Percentiles rank a stretch among this genome's conserved stretches.
These are phyloP conservation scores for Ganoderma meredithae DNA, from an alignment of 1,284 basidiomycete genomes.

Conservation along the genomic window DNA sequence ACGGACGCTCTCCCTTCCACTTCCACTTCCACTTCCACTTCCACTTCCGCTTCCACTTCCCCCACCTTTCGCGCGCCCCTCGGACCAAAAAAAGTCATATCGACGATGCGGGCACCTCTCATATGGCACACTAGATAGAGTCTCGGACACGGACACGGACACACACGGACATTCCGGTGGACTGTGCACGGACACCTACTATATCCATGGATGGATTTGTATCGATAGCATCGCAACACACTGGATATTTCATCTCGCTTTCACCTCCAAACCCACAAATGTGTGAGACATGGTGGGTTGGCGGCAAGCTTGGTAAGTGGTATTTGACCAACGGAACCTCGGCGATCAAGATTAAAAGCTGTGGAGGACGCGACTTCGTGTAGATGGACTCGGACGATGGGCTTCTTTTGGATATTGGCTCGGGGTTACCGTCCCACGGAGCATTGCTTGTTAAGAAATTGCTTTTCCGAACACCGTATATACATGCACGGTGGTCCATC, in stretches of 20 bases:
- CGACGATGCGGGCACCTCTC: neutral
- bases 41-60: neutral
- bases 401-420: neutral
- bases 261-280: neutral
- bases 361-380: neutral
- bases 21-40: no score
- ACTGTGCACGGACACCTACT: conserved; percentile 2
- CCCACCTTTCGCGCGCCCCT: no score
- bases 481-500: no score
- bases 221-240: neutral
- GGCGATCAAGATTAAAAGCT: neutral
- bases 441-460: neutral
- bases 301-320: neutral
- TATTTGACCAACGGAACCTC: neutral
- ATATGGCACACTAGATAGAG: conserved; percentile 4
- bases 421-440: neutral
- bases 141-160: neutral
- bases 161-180: neutral
- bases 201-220: neutral
- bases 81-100: neutral
- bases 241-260: neutral
- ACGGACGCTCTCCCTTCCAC: neutral
- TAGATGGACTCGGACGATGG: neutral
- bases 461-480: no score
- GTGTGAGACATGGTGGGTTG: neutral